phyloP scores from a whole-genome alignment of 805 yeast species.

The Kazachstania martiniae region DNA sequence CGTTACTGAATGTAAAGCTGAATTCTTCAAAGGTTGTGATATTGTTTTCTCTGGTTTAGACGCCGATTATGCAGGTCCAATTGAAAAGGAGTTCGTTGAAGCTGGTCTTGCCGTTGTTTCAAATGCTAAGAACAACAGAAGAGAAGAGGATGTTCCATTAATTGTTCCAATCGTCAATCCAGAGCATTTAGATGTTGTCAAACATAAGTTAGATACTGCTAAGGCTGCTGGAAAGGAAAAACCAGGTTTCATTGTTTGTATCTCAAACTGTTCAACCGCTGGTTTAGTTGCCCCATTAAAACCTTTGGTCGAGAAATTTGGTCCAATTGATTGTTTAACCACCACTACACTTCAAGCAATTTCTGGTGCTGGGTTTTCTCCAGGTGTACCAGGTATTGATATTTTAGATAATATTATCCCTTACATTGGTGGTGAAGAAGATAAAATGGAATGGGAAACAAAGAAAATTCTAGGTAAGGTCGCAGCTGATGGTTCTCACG shows the following conservation, averaged over 20 bases:
- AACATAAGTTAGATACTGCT: constrained; percentile 44
- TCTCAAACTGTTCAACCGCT: constrained; percentile 97
- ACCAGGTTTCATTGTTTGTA: constrained; percentile 85
- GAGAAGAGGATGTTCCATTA: constrained; percentile 77
- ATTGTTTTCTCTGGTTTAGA: constrained; percentile 92
- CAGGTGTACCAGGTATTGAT: constrained; percentile 95
- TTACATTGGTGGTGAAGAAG: constrained; percentile 93
- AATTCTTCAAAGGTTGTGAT: constrained; percentile 77
- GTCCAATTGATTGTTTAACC: constrained; percentile 79
- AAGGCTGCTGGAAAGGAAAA: constrained; percentile 42
- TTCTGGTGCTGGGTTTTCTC: constrained; percentile 97
- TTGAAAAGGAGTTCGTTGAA: constrained; percentile 75
- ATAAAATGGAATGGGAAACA: constrained; percentile 97
- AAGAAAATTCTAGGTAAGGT: constrained; percentile 77
- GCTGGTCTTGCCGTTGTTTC: constrained; percentile 80
- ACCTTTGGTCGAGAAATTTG: constrained; percentile 83
- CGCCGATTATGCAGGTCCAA: constrained; percentile 84
- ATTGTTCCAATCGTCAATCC: constrained; percentile 93
- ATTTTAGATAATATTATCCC: constrained; percentile 91
- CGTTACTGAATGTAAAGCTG: constrained; percentile 71
- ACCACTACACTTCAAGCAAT: constrained; percentile 94
- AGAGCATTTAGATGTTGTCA: constrained; percentile 72
- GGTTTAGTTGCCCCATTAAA: constrained; percentile 94
- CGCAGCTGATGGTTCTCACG: constrained; percentile 40
- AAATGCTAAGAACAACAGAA: constrained; percentile 93